Percentiles rank a stretch among this genome's conserved stretches.
phyloP scores from a whole-genome alignment of 805 yeast species.

The Candida manassasensis region DNA sequence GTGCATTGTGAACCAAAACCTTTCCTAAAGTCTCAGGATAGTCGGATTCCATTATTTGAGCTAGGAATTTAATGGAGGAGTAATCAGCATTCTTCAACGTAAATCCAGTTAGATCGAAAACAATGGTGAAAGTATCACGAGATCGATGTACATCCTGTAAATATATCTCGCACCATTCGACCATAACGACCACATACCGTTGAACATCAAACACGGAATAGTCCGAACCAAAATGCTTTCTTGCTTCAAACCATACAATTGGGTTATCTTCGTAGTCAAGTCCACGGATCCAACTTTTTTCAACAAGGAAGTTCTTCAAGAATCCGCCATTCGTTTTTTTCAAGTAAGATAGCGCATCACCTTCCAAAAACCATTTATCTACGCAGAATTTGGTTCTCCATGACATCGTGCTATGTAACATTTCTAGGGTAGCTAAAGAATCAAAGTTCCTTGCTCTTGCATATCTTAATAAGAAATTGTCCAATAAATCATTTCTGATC shows the following conservation, averaged over 20 bases:
- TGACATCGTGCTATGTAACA: slow-evolving; percentile 62
- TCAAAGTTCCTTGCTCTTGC: slow-evolving; percentile 81
- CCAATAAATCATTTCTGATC: slow-evolving; percentile 70
- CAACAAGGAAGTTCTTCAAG: slow-evolving; percentile 49
- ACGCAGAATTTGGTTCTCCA: slow-evolving; percentile 67
- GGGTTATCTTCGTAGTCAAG: slow-evolving; percentile 69
- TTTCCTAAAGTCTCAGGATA: slow-evolving; percentile 89
- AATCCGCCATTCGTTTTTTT: slow-evolving; percentile 35
- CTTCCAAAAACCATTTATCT: slow-evolving; percentile 55
- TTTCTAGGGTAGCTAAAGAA: slow-evolving; percentile 57
- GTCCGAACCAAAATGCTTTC: slow-evolving; percentile 51
- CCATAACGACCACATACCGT: slow-evolving; percentile 61
- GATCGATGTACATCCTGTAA: slow-evolving; percentile 52
- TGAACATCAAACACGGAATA: slow-evolving; percentile 62
- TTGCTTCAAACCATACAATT: slow-evolving; percentile 71
- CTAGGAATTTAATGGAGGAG: slow-evolving; percentile 81
- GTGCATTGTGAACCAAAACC: slow-evolving; percentile 84
- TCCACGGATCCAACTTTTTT: slow-evolving; percentile 72
- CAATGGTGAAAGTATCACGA: slow-evolving; percentile 54
- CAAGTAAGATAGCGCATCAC: slow-evolving; percentile 59
- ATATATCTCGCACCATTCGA: slow-evolving; percentile 72
- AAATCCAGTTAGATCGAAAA: slow-evolving; percentile 81
- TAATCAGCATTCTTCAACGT: slow-evolving; percentile 89
- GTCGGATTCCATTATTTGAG: slow-evolving; percentile 86
- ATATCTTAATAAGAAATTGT: slow-evolving; percentile 67